These are phyloP conservation scores for Sporothrix inflata DNA, from an alignment of 2,329 filamentous ascomycete species.

Conservation along the genomic window DNA sequence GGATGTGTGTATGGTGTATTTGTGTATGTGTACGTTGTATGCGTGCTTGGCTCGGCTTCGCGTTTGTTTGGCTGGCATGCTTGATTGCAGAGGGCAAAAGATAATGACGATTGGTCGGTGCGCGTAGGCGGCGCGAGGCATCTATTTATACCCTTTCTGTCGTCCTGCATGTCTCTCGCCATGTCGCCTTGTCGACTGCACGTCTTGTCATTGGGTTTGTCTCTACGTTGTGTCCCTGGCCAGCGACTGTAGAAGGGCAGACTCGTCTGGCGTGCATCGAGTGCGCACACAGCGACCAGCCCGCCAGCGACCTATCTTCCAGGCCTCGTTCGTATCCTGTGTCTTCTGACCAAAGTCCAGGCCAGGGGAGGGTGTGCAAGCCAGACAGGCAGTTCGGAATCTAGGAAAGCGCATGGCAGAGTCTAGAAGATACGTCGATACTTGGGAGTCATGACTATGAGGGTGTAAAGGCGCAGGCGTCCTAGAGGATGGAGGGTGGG, in stretches of 20 bases:
- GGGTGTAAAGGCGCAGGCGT: not conserved
- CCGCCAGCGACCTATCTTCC: not conserved
- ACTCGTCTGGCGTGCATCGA: not conserved
- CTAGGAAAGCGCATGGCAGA: not conserved
- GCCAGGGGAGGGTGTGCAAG: constrained; percentile 21
- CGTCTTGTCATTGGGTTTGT: not conserved
- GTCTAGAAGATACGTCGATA: not conserved
- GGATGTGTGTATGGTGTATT: not conserved
- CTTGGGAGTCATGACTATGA: constrained; percentile 5
- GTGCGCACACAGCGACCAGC: not conserved
- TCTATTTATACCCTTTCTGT: constrained; percentile 21
- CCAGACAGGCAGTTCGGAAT: constrained; percentile 23
- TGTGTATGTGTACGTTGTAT: not conserved
- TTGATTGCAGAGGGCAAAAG: not conserved
- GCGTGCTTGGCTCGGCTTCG: constrained; percentile 4
- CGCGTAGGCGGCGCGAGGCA: constrained; percentile 13
- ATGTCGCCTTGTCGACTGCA: not conserved
- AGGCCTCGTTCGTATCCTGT: constrained; percentile 16
- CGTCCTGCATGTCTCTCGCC: not conserved
- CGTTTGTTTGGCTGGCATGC: constrained; percentile 6
- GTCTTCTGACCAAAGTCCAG: constrained; percentile 25
- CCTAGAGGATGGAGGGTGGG: constrained; percentile 12
- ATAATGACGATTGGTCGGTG: constrained; percentile 20
- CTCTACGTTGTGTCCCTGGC: not conserved
- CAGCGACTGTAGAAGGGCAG: not conserved